Evolutionary conservation across 257 asterid genomes (phyloP).

Genomic region (Nicotiana benthamiana): DNA sequence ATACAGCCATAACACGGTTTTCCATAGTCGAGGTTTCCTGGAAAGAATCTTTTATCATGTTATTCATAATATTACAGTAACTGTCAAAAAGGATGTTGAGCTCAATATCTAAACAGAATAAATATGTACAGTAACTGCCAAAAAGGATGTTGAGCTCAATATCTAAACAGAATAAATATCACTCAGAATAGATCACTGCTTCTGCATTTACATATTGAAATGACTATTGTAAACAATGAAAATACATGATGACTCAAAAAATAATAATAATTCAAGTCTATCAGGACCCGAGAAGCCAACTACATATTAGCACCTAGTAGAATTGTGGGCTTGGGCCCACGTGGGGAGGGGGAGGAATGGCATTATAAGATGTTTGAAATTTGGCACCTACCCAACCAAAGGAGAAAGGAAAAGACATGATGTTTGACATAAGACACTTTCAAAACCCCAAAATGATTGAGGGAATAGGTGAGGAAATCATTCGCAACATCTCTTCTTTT

Average conservation of each 20-base stretch:
- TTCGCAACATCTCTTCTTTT: too few species aligned
- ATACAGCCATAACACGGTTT: conserved; percentile 73
- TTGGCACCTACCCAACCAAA: not conserved
- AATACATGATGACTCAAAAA: not conserved
- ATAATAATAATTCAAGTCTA: not conserved
- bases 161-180: not conserved
- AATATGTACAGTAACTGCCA: not conserved
- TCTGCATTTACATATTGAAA: not conserved
- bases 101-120: not conserved
- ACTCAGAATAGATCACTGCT: not conserved
- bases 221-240: not conserved
- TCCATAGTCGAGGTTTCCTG: conserved; percentile 71
- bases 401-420: not conserved
- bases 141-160: not conserved
- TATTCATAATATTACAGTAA: not conserved
- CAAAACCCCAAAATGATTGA: too few species aligned
- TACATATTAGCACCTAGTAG: not conserved
- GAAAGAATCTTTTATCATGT: conserved; percentile 3
- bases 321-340: not conserved
- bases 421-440: not conserved
- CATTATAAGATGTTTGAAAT: not conserved
- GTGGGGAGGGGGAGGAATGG: not conserved
- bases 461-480: too few species aligned
- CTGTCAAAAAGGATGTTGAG: not conserved
- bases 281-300: not conserved